Conservation (phyloP, 2,329 filamentous ascomycete genomes). For the Penicillium sp. region DNA sequence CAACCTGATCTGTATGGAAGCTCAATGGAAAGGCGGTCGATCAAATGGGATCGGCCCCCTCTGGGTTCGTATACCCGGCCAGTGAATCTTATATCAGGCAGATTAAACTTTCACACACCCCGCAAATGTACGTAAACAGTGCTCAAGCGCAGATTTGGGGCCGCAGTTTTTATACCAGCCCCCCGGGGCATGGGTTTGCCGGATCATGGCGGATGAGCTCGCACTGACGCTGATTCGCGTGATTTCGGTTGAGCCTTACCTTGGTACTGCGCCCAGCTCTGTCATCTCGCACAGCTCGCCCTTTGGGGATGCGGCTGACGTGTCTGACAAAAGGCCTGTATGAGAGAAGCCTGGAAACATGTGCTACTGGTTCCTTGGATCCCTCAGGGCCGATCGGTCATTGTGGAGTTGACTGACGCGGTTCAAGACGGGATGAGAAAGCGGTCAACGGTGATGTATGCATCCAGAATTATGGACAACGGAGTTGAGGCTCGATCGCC, state of each 20-base stretch:
- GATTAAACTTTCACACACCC: neutral
- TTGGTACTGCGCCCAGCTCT: neutral
- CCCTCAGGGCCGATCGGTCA: neutral
- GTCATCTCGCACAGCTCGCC: conserved; percentile 1
- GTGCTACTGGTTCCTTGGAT: neutral
- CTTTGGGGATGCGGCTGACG: conserved; percentile 10
- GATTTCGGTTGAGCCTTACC: neutral
- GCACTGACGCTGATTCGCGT: conserved; percentile 3
- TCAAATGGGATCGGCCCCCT: neutral
- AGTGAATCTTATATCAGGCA: neutral
- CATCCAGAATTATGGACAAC: neutral
- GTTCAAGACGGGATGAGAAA: neutral
- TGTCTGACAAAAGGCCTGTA: conserved; percentile 12
- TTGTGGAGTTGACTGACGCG: neutral
- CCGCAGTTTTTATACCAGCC: neutral
- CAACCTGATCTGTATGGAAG: neutral
- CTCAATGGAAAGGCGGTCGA: neutral
- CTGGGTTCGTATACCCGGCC: neutral
- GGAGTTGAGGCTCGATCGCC: neutral
- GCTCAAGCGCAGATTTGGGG: neutral
- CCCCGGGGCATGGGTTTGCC: neutral
- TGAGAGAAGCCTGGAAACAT: neutral
- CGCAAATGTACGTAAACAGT: neutral
- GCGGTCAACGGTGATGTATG: neutral
- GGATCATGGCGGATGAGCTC: conserved; percentile 13